Evolutionary conservation across 2,329 filamentous ascomycete species (phyloP), one percentile per base, ranked within the genome.

Genomic region (Stromatinia cepivora): DNA sequence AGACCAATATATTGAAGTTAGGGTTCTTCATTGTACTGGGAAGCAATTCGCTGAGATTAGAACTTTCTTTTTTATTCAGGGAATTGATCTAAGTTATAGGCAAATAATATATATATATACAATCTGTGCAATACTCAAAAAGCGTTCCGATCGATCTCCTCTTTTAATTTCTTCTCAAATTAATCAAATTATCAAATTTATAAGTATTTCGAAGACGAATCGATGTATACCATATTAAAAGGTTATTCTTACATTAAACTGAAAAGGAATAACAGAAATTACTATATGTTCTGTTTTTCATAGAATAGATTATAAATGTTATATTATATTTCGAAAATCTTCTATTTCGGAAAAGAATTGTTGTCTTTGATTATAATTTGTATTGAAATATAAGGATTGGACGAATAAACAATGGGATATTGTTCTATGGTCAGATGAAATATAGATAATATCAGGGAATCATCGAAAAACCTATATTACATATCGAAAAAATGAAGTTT

Each of bases 31-130:
- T n/a, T n/a, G n/a, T n/a, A n/a, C n/a, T n/a, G n/a, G n/a, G n/a
- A n/a, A n/a, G n/a, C n/a, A n/a, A n/a, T n/a, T n/a, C n/a, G n/a
- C n/a, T n/a, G n/a, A n/a, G n/a, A n/a, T n/a, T n/a, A n/a, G n/a
- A n/a, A n/a, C n/a, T n/a, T n/a, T n/a, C n/a, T 34, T 48, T 34
- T 64, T 31, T 56, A 71, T 69, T 64, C 67, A 63, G 67, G 39
- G 31, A n/a, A 59, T 67, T 48, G 11, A n/a, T 20, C 39, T 69
- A 52, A 46, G 73, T 73, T 75, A 72, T 48, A 48, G 17, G 22
- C 7, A 48, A 15, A 48, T 48, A 48, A 20, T 15, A 20, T 48
- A 48, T 48, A 5, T 20, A 20, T 48, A 4, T 20, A 15, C 17
- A 48, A 48, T 15, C n/a, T n/a, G n/a, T n/a, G n/a, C n/a, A n/a